Evolutionary conservation across 176 grass and related monocot genomes (phyloP), one percentile per base, ranked within the genome.

Genomic region (Oryza glumipatula): DNA sequence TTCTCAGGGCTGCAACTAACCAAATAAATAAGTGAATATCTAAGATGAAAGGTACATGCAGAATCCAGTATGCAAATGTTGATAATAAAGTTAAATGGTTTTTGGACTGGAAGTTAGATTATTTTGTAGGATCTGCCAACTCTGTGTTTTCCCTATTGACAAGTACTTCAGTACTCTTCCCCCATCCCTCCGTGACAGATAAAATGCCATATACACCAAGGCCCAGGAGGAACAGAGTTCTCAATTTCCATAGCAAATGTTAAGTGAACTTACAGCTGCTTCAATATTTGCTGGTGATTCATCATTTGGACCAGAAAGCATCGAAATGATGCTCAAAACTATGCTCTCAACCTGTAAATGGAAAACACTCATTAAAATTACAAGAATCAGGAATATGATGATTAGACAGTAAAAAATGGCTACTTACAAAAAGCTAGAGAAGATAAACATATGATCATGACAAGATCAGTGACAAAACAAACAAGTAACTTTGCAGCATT

Each of bases 321-420:
- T 97, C 17, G 94, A 94, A 84, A 97, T 97, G 78, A 97, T 97
- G 90, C 94, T 97, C 64, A 97, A 45, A 86, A 97, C 94, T 83
- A 97, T 97, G 60, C 94, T 97, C 80, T 97, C 92, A 72, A 97
- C 94, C 94, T 97, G 76, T 58, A 92, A 71, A 82, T 51, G 73
- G 19, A 77, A 32, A 49, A 46, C 46, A 60, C 21, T 5, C 21
- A 68, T 79, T 51, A 73, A 72, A 6, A 75, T 22, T 45, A 76
- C 51, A 85, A 86, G 11, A 6, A 74, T 51, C 21, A 61, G n/a
- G 21, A n/a, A 63, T 63, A 63, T n/a, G 58, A 63, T 23, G 7
- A 63, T 23, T 63, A 10, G 8, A 23, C 41, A 74, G 74, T 78
- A 10, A 35, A 71, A 85, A 63, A 35, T 71, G 33, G 30, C 28